Conservation (phyloP, 495 filamentous ascomycete genomes). For the Talaromyces wortmannii region DNA sequence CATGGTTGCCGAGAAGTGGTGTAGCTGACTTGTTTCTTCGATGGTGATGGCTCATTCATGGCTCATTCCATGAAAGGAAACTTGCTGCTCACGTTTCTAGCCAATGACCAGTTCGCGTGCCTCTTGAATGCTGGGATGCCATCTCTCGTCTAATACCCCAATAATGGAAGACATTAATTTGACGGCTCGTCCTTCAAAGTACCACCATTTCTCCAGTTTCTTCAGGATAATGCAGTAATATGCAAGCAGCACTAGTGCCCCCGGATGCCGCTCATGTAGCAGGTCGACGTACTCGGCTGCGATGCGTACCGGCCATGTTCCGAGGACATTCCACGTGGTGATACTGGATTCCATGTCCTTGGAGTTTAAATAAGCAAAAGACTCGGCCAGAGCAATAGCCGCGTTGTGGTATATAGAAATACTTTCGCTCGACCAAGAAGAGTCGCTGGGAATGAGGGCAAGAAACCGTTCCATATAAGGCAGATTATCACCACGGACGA, state of each 20-base stretch:
- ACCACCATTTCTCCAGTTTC: slow-evolving; percentile 21
- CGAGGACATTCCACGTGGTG: slow-evolving; percentile 11
- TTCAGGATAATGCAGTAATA: slow-evolving; percentile 31
- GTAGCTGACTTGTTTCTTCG: too few species aligned
- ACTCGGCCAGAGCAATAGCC: slow-evolving; percentile 7
- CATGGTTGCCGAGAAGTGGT: too few species aligned
- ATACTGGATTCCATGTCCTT: background rate
- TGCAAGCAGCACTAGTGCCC: slow-evolving; percentile 29
- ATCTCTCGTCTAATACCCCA: slow-evolving; percentile 16
- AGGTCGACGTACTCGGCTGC: slow-evolving; percentile 19
- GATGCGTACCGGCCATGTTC: slow-evolving; percentile 23
- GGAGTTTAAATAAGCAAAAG: slow-evolving; percentile 8
- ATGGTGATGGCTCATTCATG: too few species aligned
- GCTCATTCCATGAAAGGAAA: too few species aligned
- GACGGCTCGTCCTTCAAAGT: slow-evolving; percentile 19
- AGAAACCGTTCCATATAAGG: slow-evolving; percentile 9
- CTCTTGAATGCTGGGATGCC: slow-evolving; percentile 19
- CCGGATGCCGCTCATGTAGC: slow-evolving; percentile 19
- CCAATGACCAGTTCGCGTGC: background rate
- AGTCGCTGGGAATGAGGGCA: slow-evolving; percentile 2
- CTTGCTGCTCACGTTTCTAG: too few species aligned
- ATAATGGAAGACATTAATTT: slow-evolving; percentile 23
- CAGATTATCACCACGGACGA: slow-evolving; percentile 4
- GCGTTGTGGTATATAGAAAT: slow-evolving; percentile 7
- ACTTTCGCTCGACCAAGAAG: slow-evolving; percentile 6